Evolutionary conservation across 2,329 filamentous ascomycete species (phyloP).

Genomic region (Fusarium sp.): DNA sequence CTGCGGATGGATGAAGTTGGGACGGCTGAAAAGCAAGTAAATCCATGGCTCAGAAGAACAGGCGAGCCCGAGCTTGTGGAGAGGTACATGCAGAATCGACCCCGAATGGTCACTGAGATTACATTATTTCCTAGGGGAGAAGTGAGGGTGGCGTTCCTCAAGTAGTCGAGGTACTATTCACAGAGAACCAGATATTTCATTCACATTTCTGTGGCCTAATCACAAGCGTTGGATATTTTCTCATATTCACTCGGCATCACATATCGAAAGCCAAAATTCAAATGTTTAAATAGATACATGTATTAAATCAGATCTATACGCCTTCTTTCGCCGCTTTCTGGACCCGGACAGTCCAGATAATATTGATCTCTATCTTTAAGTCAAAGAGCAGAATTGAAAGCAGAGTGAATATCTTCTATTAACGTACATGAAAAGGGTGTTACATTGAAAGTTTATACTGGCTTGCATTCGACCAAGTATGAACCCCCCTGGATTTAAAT

Average conservation of each 20-base stretch:
- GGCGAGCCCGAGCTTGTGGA: slow-evolving; percentile 2
- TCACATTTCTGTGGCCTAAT: not conserved
- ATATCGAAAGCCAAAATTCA: not conserved
- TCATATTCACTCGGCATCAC: not conserved
- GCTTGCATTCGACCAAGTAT: not conserved
- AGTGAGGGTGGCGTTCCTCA: not conserved
- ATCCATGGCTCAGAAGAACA: slow-evolving; percentile 3
- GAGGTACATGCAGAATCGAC: slow-evolving; percentile 9
- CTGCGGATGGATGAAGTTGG: slow-evolving; percentile 3
- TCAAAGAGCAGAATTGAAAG: not conserved
- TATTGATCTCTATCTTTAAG: not conserved
- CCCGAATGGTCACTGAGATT: slow-evolving; percentile 8
- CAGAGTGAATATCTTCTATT: not conserved
- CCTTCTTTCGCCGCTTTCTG: not conserved
- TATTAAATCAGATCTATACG: not conserved
- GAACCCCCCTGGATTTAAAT: not conserved
- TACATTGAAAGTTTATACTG: not conserved
- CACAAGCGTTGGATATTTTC: not conserved
- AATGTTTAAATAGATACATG: not conserved
- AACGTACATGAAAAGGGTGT: not conserved
- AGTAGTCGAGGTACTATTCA: not conserved
- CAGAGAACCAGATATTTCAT: not conserved
- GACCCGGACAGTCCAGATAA: not conserved
- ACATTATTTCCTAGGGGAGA: slow-evolving; percentile 2
- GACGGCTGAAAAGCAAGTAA: slow-evolving; percentile 1